Evolutionary conservation across 208 protist species (phyloP).

Genomic region (Acanthamoeba castellanii): DNA sequence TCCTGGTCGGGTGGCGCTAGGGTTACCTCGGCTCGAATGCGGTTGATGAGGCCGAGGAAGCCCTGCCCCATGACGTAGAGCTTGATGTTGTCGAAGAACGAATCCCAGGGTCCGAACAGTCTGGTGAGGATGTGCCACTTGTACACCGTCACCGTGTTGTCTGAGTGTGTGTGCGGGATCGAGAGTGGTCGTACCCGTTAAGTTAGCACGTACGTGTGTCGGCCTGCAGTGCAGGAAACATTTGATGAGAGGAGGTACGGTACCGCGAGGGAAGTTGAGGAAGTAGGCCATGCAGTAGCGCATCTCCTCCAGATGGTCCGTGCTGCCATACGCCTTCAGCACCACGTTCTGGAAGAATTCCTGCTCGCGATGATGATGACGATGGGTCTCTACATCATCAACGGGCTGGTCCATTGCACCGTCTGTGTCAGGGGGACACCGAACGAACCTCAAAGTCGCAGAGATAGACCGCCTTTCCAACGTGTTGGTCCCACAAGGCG

Average conservation of each 20-base stretch:
- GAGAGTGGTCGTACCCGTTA: background rate
- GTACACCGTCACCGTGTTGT: background rate
- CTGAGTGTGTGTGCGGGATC: background rate
- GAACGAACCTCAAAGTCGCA: background rate
- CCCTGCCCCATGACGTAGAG: background rate
- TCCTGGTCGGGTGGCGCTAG: too few relatives aligned
- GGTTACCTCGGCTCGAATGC: background rate
- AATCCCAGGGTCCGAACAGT: conserved; percentile 4
- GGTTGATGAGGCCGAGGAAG: conserved; percentile 57
- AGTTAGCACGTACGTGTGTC: too few relatives aligned
- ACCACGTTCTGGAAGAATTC: too few relatives aligned
- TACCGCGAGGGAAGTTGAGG: conserved; percentile 18
- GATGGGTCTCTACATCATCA: background rate
- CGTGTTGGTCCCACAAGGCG: background rate
- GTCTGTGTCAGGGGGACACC: background rate
- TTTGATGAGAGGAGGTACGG: background rate
- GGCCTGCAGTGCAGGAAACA: background rate
- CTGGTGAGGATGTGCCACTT: conserved; percentile 7
- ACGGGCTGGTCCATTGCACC: background rate
- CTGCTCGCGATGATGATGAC: too few relatives aligned
- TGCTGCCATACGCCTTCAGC: background rate
- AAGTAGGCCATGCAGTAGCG: conserved; percentile 11
- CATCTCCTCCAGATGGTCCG: background rate
- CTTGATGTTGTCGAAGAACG: conserved; percentile 3
- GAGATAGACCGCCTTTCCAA: background rate